Base-by-base conservation (phyloP, 2,329 filamentous ascomycete genomes). In the Arthrobotrys entomopaga region DNA sequence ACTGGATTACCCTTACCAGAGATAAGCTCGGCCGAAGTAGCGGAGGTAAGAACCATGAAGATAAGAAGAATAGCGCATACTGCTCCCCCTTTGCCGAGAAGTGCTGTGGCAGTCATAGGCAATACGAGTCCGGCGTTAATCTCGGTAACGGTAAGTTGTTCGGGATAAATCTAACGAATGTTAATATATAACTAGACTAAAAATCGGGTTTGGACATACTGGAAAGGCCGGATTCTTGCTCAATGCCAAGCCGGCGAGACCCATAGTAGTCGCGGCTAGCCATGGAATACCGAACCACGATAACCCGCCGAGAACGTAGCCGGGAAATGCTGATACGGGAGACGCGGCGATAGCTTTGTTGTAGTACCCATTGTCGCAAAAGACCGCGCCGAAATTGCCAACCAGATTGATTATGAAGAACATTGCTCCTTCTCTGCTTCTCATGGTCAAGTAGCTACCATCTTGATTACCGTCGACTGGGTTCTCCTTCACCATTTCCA, bases 221-320 rank as follows among this genome's bases (percentile, higher is more conserved):
- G 91, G 90, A 82, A 92, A 93, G 1, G 83, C 84, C 0, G 87
- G 89, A 77, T 87, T 90, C 76, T 84, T 87, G 81, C 97, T 92
- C 0, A 97, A 85, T 0, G 92, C 91, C 3, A 97, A 84, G 1
- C 91, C 92, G 0, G 91, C 87, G 5, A 97, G 86, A 20, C 93
- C 93, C 88, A 96, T 91, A 1, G 93, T 96, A 0, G 91, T 96
- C 0, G 93, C 92, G 0, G 89, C 91, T 5, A 96, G 85, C 91
- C 91, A 96, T 0, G 93, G 93, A 61, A 97, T 95, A 0, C 93
- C 93, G 77, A 97, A 97, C 93, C 93, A 97, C 53, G 87, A 89
- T 0, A 96, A 85, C n/a, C 93, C 93, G 2, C 93, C 93, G 75
- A 94, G 86, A 61, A 97, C 89, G 79, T 97, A 97, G 13, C 93